These are phyloP conservation scores for Ciborinia camelliae DNA, from an alignment of 2,329 filamentous ascomycete genomes.

Conservation along the genomic window DNA sequence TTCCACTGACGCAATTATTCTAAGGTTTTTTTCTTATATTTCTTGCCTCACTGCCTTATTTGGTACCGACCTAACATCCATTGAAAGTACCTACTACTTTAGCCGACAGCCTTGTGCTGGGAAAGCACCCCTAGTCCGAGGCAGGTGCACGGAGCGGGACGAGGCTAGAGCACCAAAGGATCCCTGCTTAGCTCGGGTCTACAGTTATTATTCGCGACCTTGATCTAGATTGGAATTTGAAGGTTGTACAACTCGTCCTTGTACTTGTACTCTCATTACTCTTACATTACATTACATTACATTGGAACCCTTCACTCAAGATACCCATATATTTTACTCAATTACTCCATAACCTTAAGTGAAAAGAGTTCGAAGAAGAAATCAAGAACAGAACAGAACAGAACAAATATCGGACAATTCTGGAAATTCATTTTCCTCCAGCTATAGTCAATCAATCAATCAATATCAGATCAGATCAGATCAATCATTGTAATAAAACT, in stretches of 20 bases:
- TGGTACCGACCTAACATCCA: too few species aligned
- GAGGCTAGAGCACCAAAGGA: background rate
- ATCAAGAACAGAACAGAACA: too few species aligned
- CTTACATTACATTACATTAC: too few species aligned
- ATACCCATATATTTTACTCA: background rate
- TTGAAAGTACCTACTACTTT: background rate
- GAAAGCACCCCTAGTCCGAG: too few species aligned
- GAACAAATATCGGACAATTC: background rate
- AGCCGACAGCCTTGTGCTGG: background rate
- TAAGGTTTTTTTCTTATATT: background rate
- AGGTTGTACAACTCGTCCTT: too few species aligned
- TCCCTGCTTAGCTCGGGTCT: background rate
- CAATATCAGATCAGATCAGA: too few species aligned
- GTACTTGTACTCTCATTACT: background rate
- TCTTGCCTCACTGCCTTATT: background rate
- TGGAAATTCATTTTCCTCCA: background rate
- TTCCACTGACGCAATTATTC: constrained; percentile 29
- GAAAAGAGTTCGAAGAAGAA: background rate
- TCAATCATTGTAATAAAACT: too few species aligned
- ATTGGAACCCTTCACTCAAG: background rate
- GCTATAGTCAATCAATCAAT: too few species aligned
- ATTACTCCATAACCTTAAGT: background rate
- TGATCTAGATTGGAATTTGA: background rate
- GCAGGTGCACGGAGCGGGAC: too few species aligned
- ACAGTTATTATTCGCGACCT: constrained; percentile 3